phyloP scores from a whole-genome alignment of 148 eudicot genomes.

The Spergularia marina region DNA sequence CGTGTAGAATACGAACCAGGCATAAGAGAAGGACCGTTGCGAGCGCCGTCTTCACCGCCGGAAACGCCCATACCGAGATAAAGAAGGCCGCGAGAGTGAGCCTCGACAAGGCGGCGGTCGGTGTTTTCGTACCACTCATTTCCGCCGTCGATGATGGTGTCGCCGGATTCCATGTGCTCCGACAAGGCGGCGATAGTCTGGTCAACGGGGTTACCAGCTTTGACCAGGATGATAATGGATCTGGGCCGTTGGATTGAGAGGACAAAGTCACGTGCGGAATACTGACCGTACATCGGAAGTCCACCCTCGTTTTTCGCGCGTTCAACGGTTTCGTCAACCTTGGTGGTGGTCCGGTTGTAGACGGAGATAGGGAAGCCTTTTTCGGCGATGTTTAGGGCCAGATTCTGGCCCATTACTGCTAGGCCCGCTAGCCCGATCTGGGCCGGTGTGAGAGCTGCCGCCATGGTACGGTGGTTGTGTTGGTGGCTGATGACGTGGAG shows the following conservation, averaged over 20 bases:
- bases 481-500: neutral
- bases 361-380: conserved; percentile 85
- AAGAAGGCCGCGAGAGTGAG: conserved; percentile 36
- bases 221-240: conserved; percentile 77
- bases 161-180: conserved; percentile 60
- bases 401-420: conserved; percentile 92
- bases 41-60: conserved; percentile 84
- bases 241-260: conserved; percentile 64
- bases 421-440: conserved; percentile 77
- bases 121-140: conserved; percentile 88
- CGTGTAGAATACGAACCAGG: conserved; percentile 26
- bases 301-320: conserved; percentile 62
- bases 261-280: conserved; percentile 60
- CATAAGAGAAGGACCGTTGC: conserved; percentile 68
- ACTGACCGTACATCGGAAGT: conserved; percentile 56
- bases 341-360: conserved; percentile 67
- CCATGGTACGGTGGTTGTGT: conserved; percentile 22
- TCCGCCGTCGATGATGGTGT: conserved; percentile 79
- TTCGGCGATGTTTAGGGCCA: conserved; percentile 82
- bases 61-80: conserved; percentile 86
- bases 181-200: conserved; percentile 63
- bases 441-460: conserved; percentile 39
- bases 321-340: conserved; percentile 59
- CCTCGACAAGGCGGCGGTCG: conserved; percentile 53
- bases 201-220: conserved; percentile 82